These are phyloP conservation scores for Plasmodium ovale DNA, from an alignment of 169 alveolate species.

Conservation along the genomic window DNA sequence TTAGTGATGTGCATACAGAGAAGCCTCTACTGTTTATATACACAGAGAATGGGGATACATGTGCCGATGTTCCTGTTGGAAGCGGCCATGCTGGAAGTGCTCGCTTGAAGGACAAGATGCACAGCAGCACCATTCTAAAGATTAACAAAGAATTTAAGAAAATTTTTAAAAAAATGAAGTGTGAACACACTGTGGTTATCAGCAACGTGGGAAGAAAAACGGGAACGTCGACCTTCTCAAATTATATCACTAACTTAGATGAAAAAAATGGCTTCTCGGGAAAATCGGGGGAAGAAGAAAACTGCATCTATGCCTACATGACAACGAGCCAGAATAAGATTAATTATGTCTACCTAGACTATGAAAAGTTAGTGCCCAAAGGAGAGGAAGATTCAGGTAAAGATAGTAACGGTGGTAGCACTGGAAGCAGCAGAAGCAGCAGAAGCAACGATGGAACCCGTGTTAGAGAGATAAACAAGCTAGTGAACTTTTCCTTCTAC, in stretches of 20 bases:
- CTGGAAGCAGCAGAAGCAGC: neutral
- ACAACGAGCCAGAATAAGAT: slow-evolving; percentile 24
- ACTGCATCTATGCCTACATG: slow-evolving; percentile 31
- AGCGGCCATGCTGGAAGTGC: neutral
- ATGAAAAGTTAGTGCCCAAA: neutral
- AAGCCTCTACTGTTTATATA: slow-evolving; percentile 22
- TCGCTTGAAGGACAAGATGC: neutral
- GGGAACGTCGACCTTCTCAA: slow-evolving; percentile 58
- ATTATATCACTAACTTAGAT: neutral
- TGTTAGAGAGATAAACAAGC: slow-evolving; percentile 5
- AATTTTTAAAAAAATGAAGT: slow-evolving; percentile 24
- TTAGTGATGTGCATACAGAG: slow-evolving; percentile 24
- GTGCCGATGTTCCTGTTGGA: too few species aligned
- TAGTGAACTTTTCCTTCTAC: slow-evolving; percentile 33
- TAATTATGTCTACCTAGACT: slow-evolving; percentile 47
- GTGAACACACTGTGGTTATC: slow-evolving; percentile 43
- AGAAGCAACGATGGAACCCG: neutral
- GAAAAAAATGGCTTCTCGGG: neutral
- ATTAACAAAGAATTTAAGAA: slow-evolving; percentile 54
- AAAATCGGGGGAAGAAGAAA: neutral
- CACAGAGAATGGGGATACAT: neutral
- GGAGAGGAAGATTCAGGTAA: neutral
- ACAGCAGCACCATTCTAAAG: neutral
- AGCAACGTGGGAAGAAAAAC: slow-evolving; percentile 48
- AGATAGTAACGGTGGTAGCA: neutral